These are phyloP conservation scores for Zymoseptoria tritici DNA, from an alignment of 2,329 filamentous ascomycete genomes.

Conservation along the genomic window DNA sequence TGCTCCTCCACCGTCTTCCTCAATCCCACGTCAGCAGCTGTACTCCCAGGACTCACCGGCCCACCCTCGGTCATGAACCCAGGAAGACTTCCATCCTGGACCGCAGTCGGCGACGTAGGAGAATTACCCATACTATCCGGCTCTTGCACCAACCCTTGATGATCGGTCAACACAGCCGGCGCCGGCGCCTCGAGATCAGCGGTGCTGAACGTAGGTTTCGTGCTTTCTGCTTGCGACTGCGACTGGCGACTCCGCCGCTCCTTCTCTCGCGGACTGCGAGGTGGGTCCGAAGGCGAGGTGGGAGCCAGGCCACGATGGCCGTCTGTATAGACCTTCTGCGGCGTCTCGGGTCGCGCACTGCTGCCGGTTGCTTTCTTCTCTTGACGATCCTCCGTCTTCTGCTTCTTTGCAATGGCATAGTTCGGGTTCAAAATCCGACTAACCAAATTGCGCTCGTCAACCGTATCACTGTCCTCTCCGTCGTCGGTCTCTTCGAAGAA, in stretches of 20 bases:
- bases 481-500: constrained; percentile 39
- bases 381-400: constrained; percentile 10
- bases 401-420: constrained; percentile 13
- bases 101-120: neutral
- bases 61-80: constrained; percentile 4
- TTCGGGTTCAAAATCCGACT: constrained; percentile 25
- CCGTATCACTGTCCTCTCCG: constrained; percentile 39
- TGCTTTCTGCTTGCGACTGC: constrained; percentile 4
- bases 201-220: constrained; percentile 13
- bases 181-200: constrained; percentile 15
- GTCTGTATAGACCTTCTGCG: constrained; percentile 16
- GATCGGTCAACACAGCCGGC: constrained; percentile 2
- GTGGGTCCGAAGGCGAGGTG: constrained; percentile 12
- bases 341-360: constrained; percentile 1
- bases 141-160: constrained; percentile 20
- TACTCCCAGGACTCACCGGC: constrained; percentile 14
- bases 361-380: neutral
- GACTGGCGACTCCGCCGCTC: constrained; percentile 7
- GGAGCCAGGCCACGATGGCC: constrained; percentile 35
- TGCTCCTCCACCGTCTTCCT: constrained; percentile 29
- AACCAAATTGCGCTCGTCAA: constrained; percentile 27
- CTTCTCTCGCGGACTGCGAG: constrained; percentile 1
- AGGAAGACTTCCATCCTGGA: neutral
- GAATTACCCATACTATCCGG: constrained; percentile 9
- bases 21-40: constrained; percentile 21